Percentiles rank a stretch among this genome's conserved stretches.
Evolutionary conservation across 176 grass and related monocot genomes (phyloP).

Genomic region (Cocos nucifera): DNA sequence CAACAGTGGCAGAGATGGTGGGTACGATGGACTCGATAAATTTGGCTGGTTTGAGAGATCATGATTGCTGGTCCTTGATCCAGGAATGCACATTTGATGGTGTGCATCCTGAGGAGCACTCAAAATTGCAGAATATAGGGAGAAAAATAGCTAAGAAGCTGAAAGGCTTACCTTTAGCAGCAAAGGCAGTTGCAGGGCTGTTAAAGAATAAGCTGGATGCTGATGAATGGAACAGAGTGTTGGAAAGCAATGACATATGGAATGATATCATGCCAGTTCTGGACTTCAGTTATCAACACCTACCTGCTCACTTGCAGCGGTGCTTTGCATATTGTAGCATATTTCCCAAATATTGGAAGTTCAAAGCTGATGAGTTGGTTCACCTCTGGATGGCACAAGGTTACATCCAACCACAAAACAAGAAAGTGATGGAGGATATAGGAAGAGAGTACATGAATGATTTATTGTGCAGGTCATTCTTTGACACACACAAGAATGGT

Average conservation of each 20-base stretch:
- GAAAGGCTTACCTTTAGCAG: constrained; percentile 22
- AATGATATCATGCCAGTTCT: constrained; percentile 32
- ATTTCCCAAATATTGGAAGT: constrained; percentile 41
- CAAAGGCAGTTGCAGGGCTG: constrained; percentile 28
- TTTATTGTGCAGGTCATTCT: constrained; percentile 42
- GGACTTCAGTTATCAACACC: constrained; percentile 26
- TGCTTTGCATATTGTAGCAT: constrained; percentile 62
- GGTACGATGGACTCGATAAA: background rate
- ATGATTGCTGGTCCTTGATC: constrained; percentile 31
- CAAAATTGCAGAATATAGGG: constrained; percentile 15
- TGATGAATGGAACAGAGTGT: constrained; percentile 27
- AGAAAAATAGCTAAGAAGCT: constrained; percentile 20
- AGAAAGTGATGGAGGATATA: constrained; percentile 16
- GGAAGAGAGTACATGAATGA: constrained; percentile 41
- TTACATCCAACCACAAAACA: constrained; percentile 19
- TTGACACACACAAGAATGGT: constrained; percentile 12
- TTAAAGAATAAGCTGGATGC: constrained; percentile 21
- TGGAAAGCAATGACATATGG: constrained; percentile 21
- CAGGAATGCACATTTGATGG: constrained; percentile 1
- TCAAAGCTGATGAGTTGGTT: constrained; percentile 28
- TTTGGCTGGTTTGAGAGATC: constrained; percentile 15
- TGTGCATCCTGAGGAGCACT: background rate
- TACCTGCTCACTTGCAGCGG: constrained; percentile 31
- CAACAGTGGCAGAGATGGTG: constrained; percentile 12
- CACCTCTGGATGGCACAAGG: constrained; percentile 35